phyloP scores from a whole-genome alignment of 1,284 basidiomycete species.

The Ustilago hordei region DNA sequence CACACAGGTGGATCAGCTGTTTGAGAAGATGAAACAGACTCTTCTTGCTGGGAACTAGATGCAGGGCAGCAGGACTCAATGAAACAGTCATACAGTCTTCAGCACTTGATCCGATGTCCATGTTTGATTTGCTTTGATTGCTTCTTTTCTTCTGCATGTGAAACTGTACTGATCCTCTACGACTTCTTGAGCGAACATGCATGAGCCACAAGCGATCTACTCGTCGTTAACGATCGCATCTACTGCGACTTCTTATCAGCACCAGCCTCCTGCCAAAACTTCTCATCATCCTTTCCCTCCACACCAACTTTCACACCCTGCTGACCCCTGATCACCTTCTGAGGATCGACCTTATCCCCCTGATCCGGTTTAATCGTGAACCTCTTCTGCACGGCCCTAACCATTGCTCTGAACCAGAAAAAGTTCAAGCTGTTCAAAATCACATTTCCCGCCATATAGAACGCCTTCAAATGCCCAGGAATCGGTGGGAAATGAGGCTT shows the following conservation, averaged over 20 bases:
- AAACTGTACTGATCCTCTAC: background rate
- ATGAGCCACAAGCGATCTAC: background rate
- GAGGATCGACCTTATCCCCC: conserved; percentile 35
- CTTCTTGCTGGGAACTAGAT: conserved; percentile 27
- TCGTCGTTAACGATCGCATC: background rate
- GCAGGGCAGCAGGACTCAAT: background rate
- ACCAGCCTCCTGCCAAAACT: conserved; percentile 56
- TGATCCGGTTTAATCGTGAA: conserved; percentile 50
- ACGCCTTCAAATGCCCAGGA: conserved; percentile 33
- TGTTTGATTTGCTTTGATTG: background rate
- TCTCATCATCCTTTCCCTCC: conserved; percentile 49
- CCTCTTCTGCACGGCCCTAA: conserved; percentile 68
- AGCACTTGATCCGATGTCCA: background rate
- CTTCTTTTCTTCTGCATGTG: background rate
- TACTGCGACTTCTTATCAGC: conserved; percentile 41
- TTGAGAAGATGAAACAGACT: conserved; percentile 57
- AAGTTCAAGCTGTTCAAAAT: conserved; percentile 68
- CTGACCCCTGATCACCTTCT: conserved; percentile 49
- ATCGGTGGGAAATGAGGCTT: conserved; percentile 52
- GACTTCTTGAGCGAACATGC: background rate
- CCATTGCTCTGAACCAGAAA: conserved; percentile 70
- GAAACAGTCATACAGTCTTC: background rate
- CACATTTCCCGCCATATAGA: conserved; percentile 60
- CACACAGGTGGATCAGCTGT: conserved; percentile 55
- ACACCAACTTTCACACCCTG: conserved; percentile 55